A percentile compares a stretch with the other conserved stretches of the same genome.
Conservation (phyloP, 2,329 filamentous ascomycete species). For the Penicillium sp. region DNA sequence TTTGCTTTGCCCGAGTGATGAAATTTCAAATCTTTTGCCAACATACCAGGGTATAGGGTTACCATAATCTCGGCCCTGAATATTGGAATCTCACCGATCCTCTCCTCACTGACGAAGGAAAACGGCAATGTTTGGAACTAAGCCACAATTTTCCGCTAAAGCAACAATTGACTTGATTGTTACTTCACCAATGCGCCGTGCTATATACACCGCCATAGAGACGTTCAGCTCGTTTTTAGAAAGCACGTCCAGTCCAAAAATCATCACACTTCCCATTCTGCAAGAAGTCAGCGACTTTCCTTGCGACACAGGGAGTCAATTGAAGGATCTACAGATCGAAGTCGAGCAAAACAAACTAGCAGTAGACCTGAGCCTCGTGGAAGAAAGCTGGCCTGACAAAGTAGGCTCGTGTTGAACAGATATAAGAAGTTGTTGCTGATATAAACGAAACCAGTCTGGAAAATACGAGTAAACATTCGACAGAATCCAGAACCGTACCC, state of each 20-base stretch:
- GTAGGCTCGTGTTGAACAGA: neutral
- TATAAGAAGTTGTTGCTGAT: constrained; percentile 19
- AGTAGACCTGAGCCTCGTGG: constrained; percentile 56
- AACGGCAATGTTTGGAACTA: constrained; percentile 69
- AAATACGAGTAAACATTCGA: constrained; percentile 43
- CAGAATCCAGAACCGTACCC: constrained; percentile 3
- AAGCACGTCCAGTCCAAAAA: constrained; percentile 41
- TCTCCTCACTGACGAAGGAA: constrained; percentile 69
- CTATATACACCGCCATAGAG: constrained; percentile 71
- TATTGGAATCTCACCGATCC: constrained; percentile 74
- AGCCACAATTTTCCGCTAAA: constrained; percentile 64
- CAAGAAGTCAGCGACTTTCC: constrained; percentile 74
- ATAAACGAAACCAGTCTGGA: constrained; percentile 26
- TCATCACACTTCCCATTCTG: constrained; percentile 64
- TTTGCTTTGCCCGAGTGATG: neutral
- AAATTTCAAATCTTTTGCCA: neutral
- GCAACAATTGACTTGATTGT: constrained; percentile 67
- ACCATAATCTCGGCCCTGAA: constrained; percentile 71
- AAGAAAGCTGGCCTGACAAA: constrained; percentile 10
- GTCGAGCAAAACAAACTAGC: constrained; percentile 54
- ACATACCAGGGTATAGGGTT: constrained; percentile 63
- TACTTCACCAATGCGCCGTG: constrained; percentile 75
- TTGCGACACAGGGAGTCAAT: constrained; percentile 71
- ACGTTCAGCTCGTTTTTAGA: constrained; percentile 62
- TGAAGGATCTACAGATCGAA: constrained; percentile 58